phyloP scores from a whole-genome alignment of 257 asterid genomes.

The Fraxinus pennsylvanica region DNA sequence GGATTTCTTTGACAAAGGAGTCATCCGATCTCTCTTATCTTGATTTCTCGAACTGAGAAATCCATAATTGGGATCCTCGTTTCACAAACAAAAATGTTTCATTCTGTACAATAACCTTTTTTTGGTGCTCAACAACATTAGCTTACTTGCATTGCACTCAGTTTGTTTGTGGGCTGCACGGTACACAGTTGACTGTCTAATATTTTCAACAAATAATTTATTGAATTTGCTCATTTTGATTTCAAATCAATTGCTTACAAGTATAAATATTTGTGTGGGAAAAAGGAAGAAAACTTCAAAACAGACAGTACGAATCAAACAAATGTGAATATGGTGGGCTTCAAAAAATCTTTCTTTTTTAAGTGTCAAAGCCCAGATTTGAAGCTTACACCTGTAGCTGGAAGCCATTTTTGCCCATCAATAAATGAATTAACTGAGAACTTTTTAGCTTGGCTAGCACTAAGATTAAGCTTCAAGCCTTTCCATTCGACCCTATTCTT shows the following conservation, averaged over 20 bases:
- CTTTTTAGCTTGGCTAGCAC: slow-evolving; percentile 40
- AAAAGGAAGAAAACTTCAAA: neutral
- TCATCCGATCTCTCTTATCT: too few relatives aligned
- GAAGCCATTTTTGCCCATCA: slow-evolving; percentile 63
- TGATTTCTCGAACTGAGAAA: too few relatives aligned
- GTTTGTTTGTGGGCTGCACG: too few relatives aligned
- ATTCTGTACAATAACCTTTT: too few relatives aligned
- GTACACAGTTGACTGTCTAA: too few relatives aligned
- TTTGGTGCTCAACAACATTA: too few relatives aligned
- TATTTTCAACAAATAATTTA: neutral
- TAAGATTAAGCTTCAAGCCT: slow-evolving; percentile 66
- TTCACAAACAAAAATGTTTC: too few relatives aligned
- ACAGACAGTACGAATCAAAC: neutral
- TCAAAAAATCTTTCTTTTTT: neutral
- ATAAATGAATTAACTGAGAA: slow-evolving; percentile 66
- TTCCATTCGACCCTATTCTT: slow-evolving; percentile 69
- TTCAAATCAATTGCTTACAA: neutral
- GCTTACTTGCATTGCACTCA: too few relatives aligned
- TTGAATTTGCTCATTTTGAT: neutral
- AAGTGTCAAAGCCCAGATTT: slow-evolving; percentile 57
- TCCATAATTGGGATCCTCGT: too few relatives aligned
- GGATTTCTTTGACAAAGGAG: too few relatives aligned
- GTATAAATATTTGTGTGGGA: neutral
- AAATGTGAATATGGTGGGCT: neutral
- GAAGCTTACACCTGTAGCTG: slow-evolving; percentile 46